Evolutionary conservation across 768 basidiomycete genomes (phyloP).

Genomic region (Lentinula guzmanii): DNA sequence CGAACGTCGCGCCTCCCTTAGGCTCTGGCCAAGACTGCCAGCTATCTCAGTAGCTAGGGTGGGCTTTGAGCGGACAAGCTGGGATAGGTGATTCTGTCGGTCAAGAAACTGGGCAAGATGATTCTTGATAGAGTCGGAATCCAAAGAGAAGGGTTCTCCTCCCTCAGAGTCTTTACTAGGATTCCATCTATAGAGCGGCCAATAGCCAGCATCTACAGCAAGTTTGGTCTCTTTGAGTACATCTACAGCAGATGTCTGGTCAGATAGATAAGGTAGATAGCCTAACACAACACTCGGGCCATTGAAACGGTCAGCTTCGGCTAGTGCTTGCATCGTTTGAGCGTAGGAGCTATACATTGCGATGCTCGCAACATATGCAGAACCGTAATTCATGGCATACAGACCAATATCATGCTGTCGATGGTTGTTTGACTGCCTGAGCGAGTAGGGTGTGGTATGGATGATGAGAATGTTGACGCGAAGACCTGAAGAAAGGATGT

Average conservation of each 20-base stretch:
- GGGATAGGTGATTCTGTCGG: conserved; percentile 92
- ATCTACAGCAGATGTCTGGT: conserved; percentile 53
- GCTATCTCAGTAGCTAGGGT: conserved; percentile 78
- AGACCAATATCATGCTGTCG: conserved; percentile 75
- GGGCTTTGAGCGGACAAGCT: conserved; percentile 79
- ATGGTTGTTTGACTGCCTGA: conserved; percentile 43
- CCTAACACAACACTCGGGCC: conserved; percentile 73
- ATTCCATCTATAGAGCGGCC: conserved; percentile 80
- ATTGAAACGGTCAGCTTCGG: conserved; percentile 63
- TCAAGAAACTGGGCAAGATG: conserved; percentile 93
- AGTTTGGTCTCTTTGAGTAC: conserved; percentile 72
- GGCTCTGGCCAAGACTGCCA: conserved; percentile 73
- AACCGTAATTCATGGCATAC: conserved; percentile 77
- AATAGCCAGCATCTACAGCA: conserved; percentile 72
- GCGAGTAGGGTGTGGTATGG: conserved; percentile 62
- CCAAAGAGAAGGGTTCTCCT: conserved; percentile 75
- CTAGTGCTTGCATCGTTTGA: conserved; percentile 66
- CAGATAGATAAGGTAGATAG: conserved; percentile 62
- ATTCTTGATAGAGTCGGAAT: conserved; percentile 90
- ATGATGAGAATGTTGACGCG: conserved; percentile 72
- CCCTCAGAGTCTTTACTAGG: conserved; percentile 41
- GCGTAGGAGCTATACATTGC: conserved; percentile 73
- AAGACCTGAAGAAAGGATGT: conserved; percentile 61
- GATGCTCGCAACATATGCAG: conserved; percentile 69
- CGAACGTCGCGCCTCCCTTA: conserved; percentile 77